Base-by-base conservation (phyloP, 805 yeast species). In the Schizosaccharomyces osmophilus region DNA sequence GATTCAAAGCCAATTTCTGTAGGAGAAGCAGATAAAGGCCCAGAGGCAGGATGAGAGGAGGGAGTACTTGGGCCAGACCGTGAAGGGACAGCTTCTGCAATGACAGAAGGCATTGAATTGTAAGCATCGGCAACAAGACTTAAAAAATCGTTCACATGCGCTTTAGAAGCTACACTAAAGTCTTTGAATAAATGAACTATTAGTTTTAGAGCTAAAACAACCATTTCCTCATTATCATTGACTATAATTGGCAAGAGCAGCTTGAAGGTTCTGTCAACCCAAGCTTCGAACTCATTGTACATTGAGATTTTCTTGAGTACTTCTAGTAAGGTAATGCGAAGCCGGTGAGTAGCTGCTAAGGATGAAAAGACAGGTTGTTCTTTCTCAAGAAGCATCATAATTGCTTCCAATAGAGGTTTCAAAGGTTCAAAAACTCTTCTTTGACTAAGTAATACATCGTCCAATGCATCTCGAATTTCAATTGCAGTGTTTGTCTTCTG, bases 191-290 rank as follows among this genome's bases (percentile, higher is more conserved):
- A 73, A 36, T 84, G 79, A 19, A 97, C 87, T 59, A 89, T 77
- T 62, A 87, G 83, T 69, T 87, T 88, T 84, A 93, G 82, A 70
- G 95, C 84, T 61, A 87, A 75, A 0, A 88, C 87, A 61, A 97
- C 98, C 70, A 93, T 94, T 64, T 89, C 97, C 71, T 94, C 99
- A 69, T 93, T 93, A 68, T 94, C 99, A 17, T 73, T 75, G 22
- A 78, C 80, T 63, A 90, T 29, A 17, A 51, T 29, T 6, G 5
- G 74, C 13, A 84, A 73, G 24, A 74, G 70, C 66, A 82, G 80
- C 61, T 89, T 73, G 8, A 77, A 73, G 45, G 79, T 82, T 67
- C 85, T 73, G 22, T 87, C 77, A 45, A 75, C 76, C 41, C 73
- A 73, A 0, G 88, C 82, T 69, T 82, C 82, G 0, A 85, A 85